Evolutionary conservation across 2,329 filamentous ascomycete genomes (phyloP).

Genomic region (Ampelomyces quisqualis): DNA sequence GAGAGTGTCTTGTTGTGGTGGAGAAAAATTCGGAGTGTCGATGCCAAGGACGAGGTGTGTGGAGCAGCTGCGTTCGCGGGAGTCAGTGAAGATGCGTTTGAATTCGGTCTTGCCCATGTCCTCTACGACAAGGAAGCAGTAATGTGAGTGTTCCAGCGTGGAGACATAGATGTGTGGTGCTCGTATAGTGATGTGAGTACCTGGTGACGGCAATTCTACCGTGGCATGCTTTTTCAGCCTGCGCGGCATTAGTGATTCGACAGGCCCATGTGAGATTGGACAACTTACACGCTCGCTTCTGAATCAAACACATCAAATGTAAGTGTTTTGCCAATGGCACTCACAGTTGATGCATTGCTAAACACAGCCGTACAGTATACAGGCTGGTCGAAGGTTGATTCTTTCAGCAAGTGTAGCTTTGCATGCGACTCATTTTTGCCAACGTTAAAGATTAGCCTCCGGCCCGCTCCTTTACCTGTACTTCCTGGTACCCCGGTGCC

Average conservation of each 20-base stretch:
- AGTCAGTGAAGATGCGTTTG: slow-evolving; percentile 32
- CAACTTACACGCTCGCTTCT: slow-evolving; percentile 21
- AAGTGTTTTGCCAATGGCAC: slow-evolving; percentile 28
- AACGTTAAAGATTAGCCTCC: slow-evolving; percentile 33
- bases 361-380: slow-evolving; percentile 37
- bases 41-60: slow-evolving; percentile 29
- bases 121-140: slow-evolving; percentile 48
- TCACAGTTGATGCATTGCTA: slow-evolving; percentile 27
- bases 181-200: slow-evolving; percentile 52
- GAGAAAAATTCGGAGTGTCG: neutral
- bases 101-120: slow-evolving; percentile 23
- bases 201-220: slow-evolving; percentile 51
- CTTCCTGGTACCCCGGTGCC: slow-evolving; percentile 46
- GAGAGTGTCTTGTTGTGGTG: slow-evolving; percentile 15
- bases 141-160: slow-evolving; percentile 56
- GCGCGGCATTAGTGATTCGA: slow-evolving; percentile 3
- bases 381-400: slow-evolving; percentile 31
- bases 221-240: slow-evolving; percentile 47
- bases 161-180: slow-evolving; percentile 55
- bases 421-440: slow-evolving; percentile 40
- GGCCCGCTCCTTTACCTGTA: slow-evolving; percentile 25
- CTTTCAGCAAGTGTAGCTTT: slow-evolving; percentile 53
- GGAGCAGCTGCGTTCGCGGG: slow-evolving; percentile 29
- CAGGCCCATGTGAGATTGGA: neutral
- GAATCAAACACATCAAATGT: slow-evolving; percentile 34